Base-by-base conservation (phyloP, 148 eudicot genomes). In the Nepenthes gracilis region DNA sequence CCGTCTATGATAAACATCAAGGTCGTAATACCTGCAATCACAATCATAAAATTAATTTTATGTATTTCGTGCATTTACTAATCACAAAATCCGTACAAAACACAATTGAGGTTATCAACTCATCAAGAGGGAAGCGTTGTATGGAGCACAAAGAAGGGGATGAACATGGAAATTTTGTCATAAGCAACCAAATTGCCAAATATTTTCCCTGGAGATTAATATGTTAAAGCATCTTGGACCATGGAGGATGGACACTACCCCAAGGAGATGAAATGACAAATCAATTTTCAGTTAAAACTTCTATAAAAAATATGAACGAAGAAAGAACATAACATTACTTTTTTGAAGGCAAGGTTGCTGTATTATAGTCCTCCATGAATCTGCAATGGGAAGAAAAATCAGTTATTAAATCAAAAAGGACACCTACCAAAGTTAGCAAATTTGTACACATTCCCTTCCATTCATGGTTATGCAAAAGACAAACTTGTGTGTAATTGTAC, bases 341-440 rank as follows among this genome's bases (percentile, higher is more conserved):
- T 78, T 84, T 93, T 45, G 98, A 93, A 57, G 95, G 83, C 61
- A 93, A 88, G 12, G 96, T 93, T 55, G 88, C 95, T 14, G 98
- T 93, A 68, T 93, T 93, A 76, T 84, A 90, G 74, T 93, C 98
- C 64, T 93, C 98, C 98, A 93, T 93, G 73, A 83, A 93, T 58
- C 98, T 93, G 91, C 43, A 73, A 23, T 55, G 5, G 36, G 57
- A 37, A 60, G 33, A 35, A 47, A 8, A 47, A 15, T 36, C 62
- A 59, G 7, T 36, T 36, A 59, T 37, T 36, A 36, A 10, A 23
- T 55, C 59, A 55, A 1, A 60, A 55, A 54, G 23, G 2, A 54
- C 45, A 54, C 2, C 23, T 12, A 6, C 58, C 33, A 35, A 4
- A 6, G 43, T 23, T 36, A 12, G 68, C 68, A 43, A 47, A 45